phyloP scores from a whole-genome alignment of 768 basidiomycete genomes.

The Suillus paluster region DNA sequence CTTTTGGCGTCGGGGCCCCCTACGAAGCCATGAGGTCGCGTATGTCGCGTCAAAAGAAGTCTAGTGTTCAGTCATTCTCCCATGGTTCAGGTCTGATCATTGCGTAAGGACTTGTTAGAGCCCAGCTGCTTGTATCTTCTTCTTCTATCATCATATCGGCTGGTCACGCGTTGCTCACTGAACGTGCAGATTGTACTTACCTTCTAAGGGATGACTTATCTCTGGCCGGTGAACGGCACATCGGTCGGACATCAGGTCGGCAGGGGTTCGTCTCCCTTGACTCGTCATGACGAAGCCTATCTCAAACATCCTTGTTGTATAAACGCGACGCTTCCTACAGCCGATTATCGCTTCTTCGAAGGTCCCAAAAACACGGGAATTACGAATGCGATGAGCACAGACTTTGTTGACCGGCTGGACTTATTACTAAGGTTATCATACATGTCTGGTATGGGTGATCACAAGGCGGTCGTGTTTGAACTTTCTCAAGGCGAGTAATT shows the following conservation, averaged over 20 bases:
- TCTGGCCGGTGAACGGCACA: neutral
- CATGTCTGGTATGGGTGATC: neutral
- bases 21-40: neutral
- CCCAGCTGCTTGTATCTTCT: neutral
- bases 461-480: neutral
- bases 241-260: neutral
- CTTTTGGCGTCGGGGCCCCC: conserved; percentile 1
- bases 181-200: neutral
- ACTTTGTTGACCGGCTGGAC: too few species aligned
- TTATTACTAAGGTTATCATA: neutral
- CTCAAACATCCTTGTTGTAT: neutral
- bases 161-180: too few species aligned
- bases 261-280: neutral
- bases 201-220: neutral
- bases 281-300: neutral
- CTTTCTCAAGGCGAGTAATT: neutral
- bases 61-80: neutral
- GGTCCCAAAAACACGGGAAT: neutral
- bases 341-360: neutral
- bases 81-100: neutral
- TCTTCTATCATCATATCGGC: too few species aligned
- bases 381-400: neutral
- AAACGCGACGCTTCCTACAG: neutral
- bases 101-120: neutral
- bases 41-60: neutral